These are phyloP conservation scores for Phytophthora europaea DNA, from an alignment of 352 stramenopile species.

Conservation along the genomic window DNA sequence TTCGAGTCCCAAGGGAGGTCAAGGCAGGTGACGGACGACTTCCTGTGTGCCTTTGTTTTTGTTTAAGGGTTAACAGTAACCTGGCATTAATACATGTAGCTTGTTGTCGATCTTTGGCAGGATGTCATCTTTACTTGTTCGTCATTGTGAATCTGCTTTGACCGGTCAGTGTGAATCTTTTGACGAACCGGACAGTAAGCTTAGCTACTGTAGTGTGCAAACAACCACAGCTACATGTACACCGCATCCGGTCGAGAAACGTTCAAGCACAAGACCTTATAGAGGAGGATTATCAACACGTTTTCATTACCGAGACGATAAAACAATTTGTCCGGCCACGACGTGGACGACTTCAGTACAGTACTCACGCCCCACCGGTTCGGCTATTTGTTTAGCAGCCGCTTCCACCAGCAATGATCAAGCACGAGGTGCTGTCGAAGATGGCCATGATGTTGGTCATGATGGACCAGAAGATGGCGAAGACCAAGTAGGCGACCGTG, in stretches of 20 bases:
- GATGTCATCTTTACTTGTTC: too few relatives aligned
- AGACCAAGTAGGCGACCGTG: constrained; percentile 46
- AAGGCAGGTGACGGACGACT: too few relatives aligned
- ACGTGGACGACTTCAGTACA: not conserved
- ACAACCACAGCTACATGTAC: too few relatives aligned
- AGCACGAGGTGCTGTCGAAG: constrained; percentile 46
- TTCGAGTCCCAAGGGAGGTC: too few relatives aligned
- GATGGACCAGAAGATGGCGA: constrained; percentile 44
- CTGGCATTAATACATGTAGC: too few relatives aligned
- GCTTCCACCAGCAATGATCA: constrained; percentile 50
- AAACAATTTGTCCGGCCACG: constrained; percentile 15
- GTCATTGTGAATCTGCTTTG: too few relatives aligned
- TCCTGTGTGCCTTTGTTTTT: too few relatives aligned
- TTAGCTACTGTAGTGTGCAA: too few relatives aligned
- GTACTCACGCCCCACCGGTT: constrained; percentile 4
- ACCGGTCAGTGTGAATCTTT: too few relatives aligned
- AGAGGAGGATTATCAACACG: constrained; percentile 17
- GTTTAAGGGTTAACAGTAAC: too few relatives aligned
- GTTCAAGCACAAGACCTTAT: not conserved
- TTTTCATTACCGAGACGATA: constrained; percentile 29
- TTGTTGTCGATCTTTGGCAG: too few relatives aligned
- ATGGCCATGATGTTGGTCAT: constrained; percentile 59
- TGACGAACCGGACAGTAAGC: too few relatives aligned
- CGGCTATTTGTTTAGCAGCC: constrained; percentile 35
- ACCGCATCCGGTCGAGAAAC: not conserved